Percentiles rank a stretch among this genome's conserved stretches.
Evolutionary conservation across 169 alveolate species (phyloP).

Genomic region (Cryptosporidium muris): DNA sequence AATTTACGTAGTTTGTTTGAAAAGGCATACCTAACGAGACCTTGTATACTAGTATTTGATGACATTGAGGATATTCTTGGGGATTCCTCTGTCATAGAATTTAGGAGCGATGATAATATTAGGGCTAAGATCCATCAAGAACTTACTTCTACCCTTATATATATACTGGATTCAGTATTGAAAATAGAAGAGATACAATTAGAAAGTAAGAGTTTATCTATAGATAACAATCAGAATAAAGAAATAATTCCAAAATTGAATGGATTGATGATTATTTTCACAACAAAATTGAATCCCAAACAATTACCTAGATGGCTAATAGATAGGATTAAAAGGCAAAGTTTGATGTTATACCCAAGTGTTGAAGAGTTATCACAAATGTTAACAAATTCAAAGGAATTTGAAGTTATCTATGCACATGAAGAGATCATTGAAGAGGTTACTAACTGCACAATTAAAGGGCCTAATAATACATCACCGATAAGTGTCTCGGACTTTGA

Average conservation of each 20-base stretch:
- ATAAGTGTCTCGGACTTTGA: background rate
- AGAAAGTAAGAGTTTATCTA: background rate
- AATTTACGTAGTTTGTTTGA: constrained; percentile 47
- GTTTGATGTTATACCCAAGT: constrained; percentile 18
- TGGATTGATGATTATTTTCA: constrained; percentile 51
- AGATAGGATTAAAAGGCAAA: constrained; percentile 23
- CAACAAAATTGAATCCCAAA: constrained; percentile 9
- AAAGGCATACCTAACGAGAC: constrained; percentile 50
- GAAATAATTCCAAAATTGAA: background rate
- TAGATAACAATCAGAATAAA: background rate
- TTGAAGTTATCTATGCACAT: background rate
- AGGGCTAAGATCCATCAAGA: constrained; percentile 44
- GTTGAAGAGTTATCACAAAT: constrained; percentile 16
- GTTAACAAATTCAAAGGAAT: background rate
- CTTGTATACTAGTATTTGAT: constrained; percentile 45
- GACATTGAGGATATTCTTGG: constrained; percentile 49
- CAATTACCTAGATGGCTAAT: constrained; percentile 2
- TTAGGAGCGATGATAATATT: constrained; percentile 12
- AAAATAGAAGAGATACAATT: background rate
- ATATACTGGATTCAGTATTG: constrained; percentile 44
- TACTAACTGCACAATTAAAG: background rate
- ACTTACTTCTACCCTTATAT: constrained; percentile 21
- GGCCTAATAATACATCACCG: background rate
- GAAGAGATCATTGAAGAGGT: constrained; percentile 25
- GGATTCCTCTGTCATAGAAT: background rate